A percentile compares a stretch with the other conserved stretches of the same genome.
Evolutionary conservation across 2,329 filamentous ascomycete genomes (phyloP).

Genomic region (Triangularia setosa): DNA sequence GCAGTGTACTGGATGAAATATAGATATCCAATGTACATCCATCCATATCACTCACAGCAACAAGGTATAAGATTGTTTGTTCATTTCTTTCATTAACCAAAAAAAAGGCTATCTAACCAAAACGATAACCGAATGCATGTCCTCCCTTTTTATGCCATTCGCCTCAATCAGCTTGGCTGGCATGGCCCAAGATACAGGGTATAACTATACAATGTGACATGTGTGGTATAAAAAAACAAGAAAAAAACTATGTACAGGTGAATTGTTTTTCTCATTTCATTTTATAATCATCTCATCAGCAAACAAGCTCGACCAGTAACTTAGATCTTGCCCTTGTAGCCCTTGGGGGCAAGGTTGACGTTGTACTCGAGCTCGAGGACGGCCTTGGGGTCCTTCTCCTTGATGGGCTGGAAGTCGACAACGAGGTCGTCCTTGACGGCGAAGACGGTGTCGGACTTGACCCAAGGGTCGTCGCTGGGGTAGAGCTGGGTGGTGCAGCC

Average conservation of each 20-base stretch:
- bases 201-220: slow-evolving; percentile 4
- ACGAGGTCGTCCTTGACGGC: slow-evolving; percentile 50
- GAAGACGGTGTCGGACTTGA: slow-evolving; percentile 51
- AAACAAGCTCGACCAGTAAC: neutral
- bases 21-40: neutral
- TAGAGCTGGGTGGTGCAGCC: slow-evolving; percentile 62
- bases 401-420: slow-evolving; percentile 27
- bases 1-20: no score
- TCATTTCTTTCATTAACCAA: neutral
- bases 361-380: slow-evolving; percentile 38
- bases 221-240: neutral
- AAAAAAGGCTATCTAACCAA: neutral
- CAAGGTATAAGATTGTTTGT: neutral
- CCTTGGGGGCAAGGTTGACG: slow-evolving; percentile 32
- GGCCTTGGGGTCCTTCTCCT: slow-evolving; percentile 32
- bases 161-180: neutral
- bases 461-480: slow-evolving; percentile 60
- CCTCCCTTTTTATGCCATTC: neutral
- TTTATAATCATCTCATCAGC: neutral
- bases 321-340: slow-evolving; percentile 28
- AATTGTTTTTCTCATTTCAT: neutral
- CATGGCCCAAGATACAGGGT: neutral
- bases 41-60: neutral
- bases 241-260: slow-evolving; percentile 15
- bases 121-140: neutral